phyloP scores from a whole-genome alignment of 2,329 filamentous ascomycete genomes.

The Raffaelea albimanens region DNA sequence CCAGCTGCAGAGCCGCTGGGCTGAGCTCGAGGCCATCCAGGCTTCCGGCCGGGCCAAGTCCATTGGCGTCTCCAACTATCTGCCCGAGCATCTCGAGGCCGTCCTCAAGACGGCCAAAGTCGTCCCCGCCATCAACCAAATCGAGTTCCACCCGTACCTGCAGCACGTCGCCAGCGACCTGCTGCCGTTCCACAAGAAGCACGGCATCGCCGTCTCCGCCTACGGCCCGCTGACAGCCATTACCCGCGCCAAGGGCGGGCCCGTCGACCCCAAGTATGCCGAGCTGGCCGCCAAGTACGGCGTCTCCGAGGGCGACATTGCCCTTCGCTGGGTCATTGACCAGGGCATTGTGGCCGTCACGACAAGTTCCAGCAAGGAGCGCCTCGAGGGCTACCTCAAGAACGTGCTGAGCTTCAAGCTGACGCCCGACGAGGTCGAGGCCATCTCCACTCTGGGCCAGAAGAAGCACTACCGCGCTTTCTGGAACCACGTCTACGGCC shows the following conservation, averaged over 20 bases:
- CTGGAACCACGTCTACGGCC: slow-evolving; percentile 43
- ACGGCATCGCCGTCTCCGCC: slow-evolving; percentile 46
- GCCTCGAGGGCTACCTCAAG: slow-evolving; percentile 46
- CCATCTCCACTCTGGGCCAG: slow-evolving; percentile 44
- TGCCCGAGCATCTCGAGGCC: slow-evolving; percentile 43
- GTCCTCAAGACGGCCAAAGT: slow-evolving; percentile 50
- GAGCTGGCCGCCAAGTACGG: slow-evolving; percentile 47
- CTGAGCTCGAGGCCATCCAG: slow-evolving; percentile 55
- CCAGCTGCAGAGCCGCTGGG: slow-evolving; percentile 50
- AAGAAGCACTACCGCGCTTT: slow-evolving; percentile 54
- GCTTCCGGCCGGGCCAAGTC: slow-evolving; percentile 54
- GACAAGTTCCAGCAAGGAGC: slow-evolving; percentile 48
- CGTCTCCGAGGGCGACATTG: slow-evolving; percentile 45
- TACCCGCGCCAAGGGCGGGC: slow-evolving; percentile 39
- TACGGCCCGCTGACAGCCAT: slow-evolving; percentile 47
- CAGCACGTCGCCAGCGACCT: slow-evolving; percentile 54
- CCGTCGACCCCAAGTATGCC: slow-evolving; percentile 41
- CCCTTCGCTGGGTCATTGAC: slow-evolving; percentile 50
- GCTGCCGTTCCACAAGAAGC: slow-evolving; percentile 44
- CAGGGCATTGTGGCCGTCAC: slow-evolving; percentile 50
- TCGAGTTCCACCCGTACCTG: slow-evolving; percentile 71
- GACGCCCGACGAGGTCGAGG: slow-evolving; percentile 46
- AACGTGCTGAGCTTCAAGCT: slow-evolving; percentile 47
- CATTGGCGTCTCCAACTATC: slow-evolving; percentile 73
- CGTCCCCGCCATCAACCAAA: slow-evolving; percentile 65